Base-by-base conservation (phyloP, 2,329 filamentous ascomycete genomes). In the Periconia digitata region DNA sequence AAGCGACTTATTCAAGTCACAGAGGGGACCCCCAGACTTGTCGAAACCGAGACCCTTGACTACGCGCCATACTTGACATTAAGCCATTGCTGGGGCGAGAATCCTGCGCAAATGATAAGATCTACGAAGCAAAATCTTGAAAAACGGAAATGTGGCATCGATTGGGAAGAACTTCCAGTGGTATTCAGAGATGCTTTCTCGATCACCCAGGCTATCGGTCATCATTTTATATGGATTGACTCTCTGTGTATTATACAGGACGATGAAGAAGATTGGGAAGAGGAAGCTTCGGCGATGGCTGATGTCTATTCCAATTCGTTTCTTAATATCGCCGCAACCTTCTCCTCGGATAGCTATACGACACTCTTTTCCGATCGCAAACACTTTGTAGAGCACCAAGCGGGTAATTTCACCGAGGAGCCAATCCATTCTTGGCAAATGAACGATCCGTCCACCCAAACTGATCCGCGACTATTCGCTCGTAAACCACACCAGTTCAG, bases 161-260 rank as follows among this genome's bases (percentile, higher is more conserved):
- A 32, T 3, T 32, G 27, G 27, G 27, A 10, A 15, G 3, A 32
- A 32, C 10, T 32, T 10, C 27, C 27, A 13, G 27, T 15, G n/a
- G 27, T 32, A 32, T 23, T 39, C 15, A n/a, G 16, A 15, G 35
- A 39, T 44, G 22, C 20, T 29, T 3, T 40, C 43, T 4, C 12
- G 27, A 16, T 21, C 10, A 16, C 53, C 53, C 47, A 49, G 6
- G 49, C 44, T 24, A 35, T 62, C 13, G 43, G 44, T 8, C 13
- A 58, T 21, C 49, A 48, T 21, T 59, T 55, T 34, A 34, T 62
- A 4, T 62, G 59, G 59, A 60, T 59, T 40, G 59, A 62, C 39
- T 42, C 36, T 4, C 38, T 52, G 6, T 52, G 49, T 34, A 52
- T 52, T 23, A 36, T 52, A 21, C 49, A 52, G 24, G 42, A 52